phyloP scores from a whole-genome alignment of 1,284 basidiomycete species.

The Wallemia mellicola region DNA sequence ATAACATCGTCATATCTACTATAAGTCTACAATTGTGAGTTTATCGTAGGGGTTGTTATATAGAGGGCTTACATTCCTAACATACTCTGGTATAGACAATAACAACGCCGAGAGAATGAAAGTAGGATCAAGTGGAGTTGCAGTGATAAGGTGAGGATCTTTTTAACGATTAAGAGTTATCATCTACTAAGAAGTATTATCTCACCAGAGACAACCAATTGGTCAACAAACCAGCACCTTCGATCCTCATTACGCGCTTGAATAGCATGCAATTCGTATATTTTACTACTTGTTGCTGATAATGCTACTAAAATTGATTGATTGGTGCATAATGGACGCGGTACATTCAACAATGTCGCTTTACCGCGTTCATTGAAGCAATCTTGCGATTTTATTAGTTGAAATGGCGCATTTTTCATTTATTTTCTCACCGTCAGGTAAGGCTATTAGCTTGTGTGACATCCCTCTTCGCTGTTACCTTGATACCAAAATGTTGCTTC shows the following conservation, averaged over 20 bases:
- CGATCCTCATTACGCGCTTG: neutral
- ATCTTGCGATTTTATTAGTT: neutral
- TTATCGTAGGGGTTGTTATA: neutral
- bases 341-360: neutral
- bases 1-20: neutral
- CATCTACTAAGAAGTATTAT: neutral
- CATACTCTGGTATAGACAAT: neutral
- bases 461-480: neutral
- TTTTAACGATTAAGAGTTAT: neutral
- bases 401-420: neutral
- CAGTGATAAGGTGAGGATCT: neutral
- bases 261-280: neutral
- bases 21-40: neutral
- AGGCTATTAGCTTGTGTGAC: neutral
- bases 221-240: neutral
- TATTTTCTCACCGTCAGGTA: neutral
- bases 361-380: neutral
- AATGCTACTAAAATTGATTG: neutral
- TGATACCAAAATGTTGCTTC: too few relatives aligned
- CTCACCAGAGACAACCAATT: neutral
- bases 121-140: neutral
- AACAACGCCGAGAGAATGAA: neutral
- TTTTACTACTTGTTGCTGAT: neutral
- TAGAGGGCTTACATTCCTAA: neutral
- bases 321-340: neutral